Percentiles rank a stretch among this genome's conserved stretches.
Conservation (phyloP, 805 yeast species). For the Hanseniaspora taiwanica region DNA sequence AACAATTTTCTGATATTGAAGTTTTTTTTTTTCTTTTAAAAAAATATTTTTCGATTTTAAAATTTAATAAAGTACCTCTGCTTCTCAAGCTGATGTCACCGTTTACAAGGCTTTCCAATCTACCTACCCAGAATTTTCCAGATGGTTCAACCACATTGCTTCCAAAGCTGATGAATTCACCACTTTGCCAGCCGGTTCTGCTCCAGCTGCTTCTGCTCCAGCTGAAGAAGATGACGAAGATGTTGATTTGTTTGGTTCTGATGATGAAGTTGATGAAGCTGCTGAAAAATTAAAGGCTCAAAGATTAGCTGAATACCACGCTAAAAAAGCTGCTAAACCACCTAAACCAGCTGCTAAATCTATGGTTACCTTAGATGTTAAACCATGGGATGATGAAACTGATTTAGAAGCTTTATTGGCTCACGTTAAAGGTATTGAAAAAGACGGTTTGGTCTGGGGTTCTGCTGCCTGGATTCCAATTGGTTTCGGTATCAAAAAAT, state of each 20-base stretch:
- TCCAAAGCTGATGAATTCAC: slow-evolving; percentile 79
- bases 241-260: slow-evolving; percentile 88
- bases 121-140: slow-evolving; percentile 85
- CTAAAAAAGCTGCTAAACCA: slow-evolving; percentile 93
- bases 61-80: slow-evolving; percentile 45
- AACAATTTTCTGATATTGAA: background rate
- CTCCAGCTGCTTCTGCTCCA: slow-evolving; percentile 41
- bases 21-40: slow-evolving; percentile 1
- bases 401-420: slow-evolving; percentile 79
- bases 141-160: slow-evolving; percentile 99
- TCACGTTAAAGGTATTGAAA: slow-evolving; percentile 70
- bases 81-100: slow-evolving; percentile 91
- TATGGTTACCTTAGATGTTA: slow-evolving; percentile 89
- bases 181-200: slow-evolving; percentile 62
- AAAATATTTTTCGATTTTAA: slow-evolving; percentile 4
- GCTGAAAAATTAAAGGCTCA: slow-evolving; percentile 96
- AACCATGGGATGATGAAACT: slow-evolving; percentile 99
- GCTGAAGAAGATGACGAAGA: slow-evolving; percentile 77
- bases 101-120: slow-evolving; percentile 89
- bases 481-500: slow-evolving; percentile 99
- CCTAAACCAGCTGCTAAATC: slow-evolving; percentile 99
- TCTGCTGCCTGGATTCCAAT: slow-evolving; percentile 91
- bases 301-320: slow-evolving; percentile 96
- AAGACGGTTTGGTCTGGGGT: slow-evolving; percentile 98
- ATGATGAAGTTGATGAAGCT: slow-evolving; percentile 88